Conservation (phyloP, 495 filamentous ascomycete genomes). For the Pseudomonodictys pantanalensis region DNA sequence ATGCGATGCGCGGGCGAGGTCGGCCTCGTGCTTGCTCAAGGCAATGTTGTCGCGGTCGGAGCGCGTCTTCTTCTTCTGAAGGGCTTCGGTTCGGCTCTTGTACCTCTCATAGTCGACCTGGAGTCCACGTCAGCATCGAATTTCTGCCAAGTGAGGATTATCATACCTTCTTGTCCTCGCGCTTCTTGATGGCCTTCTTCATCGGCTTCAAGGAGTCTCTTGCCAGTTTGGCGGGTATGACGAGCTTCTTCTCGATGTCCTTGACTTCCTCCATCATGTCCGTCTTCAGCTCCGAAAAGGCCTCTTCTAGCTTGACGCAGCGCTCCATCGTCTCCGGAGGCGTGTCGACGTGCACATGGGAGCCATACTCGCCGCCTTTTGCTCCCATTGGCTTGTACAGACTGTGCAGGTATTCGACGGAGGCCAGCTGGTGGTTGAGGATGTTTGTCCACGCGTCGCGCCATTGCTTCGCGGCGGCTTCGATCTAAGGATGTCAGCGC, state of each 20-base stretch:
- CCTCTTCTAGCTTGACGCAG: conserved; percentile 63
- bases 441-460: conserved; percentile 81
- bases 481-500: conserved; percentile 56
- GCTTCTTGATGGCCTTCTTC: conserved; percentile 88
- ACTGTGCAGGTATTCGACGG: conserved; percentile 68
- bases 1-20: conserved; percentile 66
- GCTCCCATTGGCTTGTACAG: conserved; percentile 79
- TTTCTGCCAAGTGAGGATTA: neutral
- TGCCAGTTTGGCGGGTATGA: conserved; percentile 69
- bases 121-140: conserved; percentile 31
- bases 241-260: conserved; percentile 68
- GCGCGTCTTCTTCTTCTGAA: conserved; percentile 66
- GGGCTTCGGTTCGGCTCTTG: conserved; percentile 68
- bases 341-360: conserved; percentile 56
- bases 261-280: conserved; percentile 74
- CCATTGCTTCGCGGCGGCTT: conserved; percentile 78
- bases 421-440: conserved; percentile 65
- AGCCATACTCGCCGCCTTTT: conserved; percentile 49
- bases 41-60: conserved; percentile 74
- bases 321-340: conserved; percentile 62
- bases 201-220: conserved; percentile 70
- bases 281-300: conserved; percentile 69
- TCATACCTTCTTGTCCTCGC: conserved; percentile 77
- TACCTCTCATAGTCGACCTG: conserved; percentile 80
- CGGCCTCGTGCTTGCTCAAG: conserved; percentile 74